These are phyloP conservation scores for Moesziomyces aphidis DNA, from an alignment of 1,284 basidiomycete species.

Conservation along the genomic window DNA sequence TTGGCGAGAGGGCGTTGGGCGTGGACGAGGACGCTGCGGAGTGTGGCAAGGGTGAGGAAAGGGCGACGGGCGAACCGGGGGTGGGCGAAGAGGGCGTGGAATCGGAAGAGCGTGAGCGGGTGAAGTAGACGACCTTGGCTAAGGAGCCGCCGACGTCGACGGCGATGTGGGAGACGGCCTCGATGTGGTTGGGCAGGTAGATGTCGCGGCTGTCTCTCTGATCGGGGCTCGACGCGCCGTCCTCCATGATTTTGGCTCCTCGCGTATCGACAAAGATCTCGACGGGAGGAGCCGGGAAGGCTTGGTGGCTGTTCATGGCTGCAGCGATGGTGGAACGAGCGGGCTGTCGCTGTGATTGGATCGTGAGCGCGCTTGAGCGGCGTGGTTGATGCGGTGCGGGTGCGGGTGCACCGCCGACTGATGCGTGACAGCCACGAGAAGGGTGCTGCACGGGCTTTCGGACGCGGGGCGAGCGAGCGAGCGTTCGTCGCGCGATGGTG, in stretches of 20 bases:
- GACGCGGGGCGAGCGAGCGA: not conserved
- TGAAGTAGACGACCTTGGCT: constrained; percentile 98
- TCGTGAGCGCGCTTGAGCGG: too few relatives aligned
- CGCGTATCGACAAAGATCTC: constrained; percentile 58
- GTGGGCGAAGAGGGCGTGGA: constrained; percentile 24
- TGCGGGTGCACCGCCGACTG: too few relatives aligned
- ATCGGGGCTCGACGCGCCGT: constrained; percentile 54
- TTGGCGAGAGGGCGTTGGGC: constrained; percentile 28
- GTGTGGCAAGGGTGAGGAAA: constrained; percentile 11
- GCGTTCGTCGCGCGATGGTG: not conserved
- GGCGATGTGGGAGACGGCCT: constrained; percentile 66
- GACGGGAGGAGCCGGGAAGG: constrained; percentile 48
- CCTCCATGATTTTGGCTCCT: constrained; percentile 62
- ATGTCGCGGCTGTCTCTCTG: constrained; percentile 64
- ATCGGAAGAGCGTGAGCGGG: constrained; percentile 68
- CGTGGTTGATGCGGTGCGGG: not conserved
- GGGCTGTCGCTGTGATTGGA: not conserved
- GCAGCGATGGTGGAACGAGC: not conserved
- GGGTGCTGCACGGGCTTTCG: too few relatives aligned
- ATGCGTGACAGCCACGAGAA: not conserved
- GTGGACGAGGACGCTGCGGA: constrained; percentile 16
- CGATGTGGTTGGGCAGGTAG: constrained; percentile 66
- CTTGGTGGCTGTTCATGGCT: constrained; percentile 41
- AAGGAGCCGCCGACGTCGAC: constrained; percentile 85
- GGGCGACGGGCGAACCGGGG: constrained; percentile 8